A percentile compares a stretch with the other conserved stretches of the same genome.
phyloP scores from a whole-genome alignment of 2,329 filamentous ascomycete genomes.

The Penicillium corylophilum region DNA sequence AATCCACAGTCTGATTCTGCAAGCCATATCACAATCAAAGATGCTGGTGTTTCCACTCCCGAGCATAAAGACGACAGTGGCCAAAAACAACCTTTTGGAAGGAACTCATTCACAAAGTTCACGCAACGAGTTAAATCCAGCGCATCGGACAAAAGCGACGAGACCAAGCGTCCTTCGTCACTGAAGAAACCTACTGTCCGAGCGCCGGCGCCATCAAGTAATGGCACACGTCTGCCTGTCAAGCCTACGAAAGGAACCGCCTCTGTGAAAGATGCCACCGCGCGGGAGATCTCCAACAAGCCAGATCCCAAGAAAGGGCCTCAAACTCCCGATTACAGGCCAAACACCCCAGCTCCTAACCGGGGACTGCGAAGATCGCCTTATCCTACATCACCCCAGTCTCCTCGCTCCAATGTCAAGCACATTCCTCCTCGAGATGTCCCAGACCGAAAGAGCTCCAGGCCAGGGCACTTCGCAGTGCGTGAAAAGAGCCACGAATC shows the following conservation, averaged over 20 bases:
- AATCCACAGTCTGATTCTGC: slow-evolving; percentile 3
- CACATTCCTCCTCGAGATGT: slow-evolving; percentile 16
- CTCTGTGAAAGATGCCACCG: slow-evolving; percentile 16
- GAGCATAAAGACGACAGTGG: slow-evolving; percentile 19
- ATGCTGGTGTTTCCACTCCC: slow-evolving; percentile 7
- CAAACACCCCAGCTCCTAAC: slow-evolving; percentile 28
- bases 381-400: slow-evolving; percentile 25
- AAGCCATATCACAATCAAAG: slow-evolving; percentile 2
- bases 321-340: slow-evolving; percentile 11
- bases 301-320: slow-evolving; percentile 8
- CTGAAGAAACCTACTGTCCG: slow-evolving; percentile 19
- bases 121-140: slow-evolving; percentile 36
- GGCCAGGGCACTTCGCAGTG: slow-evolving; percentile 35
- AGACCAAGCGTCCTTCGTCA: slow-evolving; percentile 17
- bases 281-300: slow-evolving; percentile 10
- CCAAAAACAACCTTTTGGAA: slow-evolving; percentile 25
- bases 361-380: slow-evolving; percentile 30
- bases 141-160: slow-evolving; percentile 26
- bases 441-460: slow-evolving; percentile 18
- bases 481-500: slow-evolving; percentile 42
- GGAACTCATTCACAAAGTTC: slow-evolving; percentile 32
- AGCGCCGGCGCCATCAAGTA: slow-evolving; percentile 3
- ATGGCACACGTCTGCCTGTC: slow-evolving; percentile 3
- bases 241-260: slow-evolving; percentile 22
- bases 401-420: slow-evolving; percentile 23